These are phyloP conservation scores for Dinochytrium kinnereticum DNA, from an alignment of 371 early-diverging fungal species.

Conservation along the genomic window DNA sequence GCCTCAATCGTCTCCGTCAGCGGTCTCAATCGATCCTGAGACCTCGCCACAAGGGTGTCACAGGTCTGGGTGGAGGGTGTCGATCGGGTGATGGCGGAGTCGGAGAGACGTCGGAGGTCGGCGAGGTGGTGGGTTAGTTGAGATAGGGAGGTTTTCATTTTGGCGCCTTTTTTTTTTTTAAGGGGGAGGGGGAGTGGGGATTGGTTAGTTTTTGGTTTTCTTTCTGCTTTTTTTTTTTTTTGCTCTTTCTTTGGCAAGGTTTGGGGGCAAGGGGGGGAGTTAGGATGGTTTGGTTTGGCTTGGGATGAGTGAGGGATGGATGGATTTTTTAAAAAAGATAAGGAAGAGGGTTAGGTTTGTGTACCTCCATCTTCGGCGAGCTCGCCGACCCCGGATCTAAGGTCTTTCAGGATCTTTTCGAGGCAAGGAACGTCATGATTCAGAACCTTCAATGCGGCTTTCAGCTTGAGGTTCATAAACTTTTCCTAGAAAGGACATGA, in stretches of 20 bases:
- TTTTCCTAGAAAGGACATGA: constrained; percentile 8
- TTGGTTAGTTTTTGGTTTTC: no score
- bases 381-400: not conserved
- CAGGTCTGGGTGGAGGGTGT: not conserved
- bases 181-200: no score
- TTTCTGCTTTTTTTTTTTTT: no score
- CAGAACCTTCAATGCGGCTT: not conserved
- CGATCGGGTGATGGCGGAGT: not conserved
- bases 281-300: no score
- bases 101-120: not conserved
- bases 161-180: not conserved
- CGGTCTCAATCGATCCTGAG: not conserved
- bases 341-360: not conserved
- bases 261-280: no score
- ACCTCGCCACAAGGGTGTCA: not conserved
- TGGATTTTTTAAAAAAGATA: not conserved
- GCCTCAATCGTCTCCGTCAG: constrained; percentile 2
- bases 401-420: constrained; percentile 4
- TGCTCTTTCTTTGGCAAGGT: no score
- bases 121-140: not conserved
- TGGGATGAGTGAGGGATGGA: no score
- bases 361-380: constrained; percentile 4
- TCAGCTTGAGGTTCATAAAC: not conserved
- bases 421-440: not conserved
- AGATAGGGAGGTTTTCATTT: not conserved